These are phyloP conservation scores for Neoboletus brunneissimus DNA, from an alignment of 768 basidiomycete species.

Conservation along the genomic window DNA sequence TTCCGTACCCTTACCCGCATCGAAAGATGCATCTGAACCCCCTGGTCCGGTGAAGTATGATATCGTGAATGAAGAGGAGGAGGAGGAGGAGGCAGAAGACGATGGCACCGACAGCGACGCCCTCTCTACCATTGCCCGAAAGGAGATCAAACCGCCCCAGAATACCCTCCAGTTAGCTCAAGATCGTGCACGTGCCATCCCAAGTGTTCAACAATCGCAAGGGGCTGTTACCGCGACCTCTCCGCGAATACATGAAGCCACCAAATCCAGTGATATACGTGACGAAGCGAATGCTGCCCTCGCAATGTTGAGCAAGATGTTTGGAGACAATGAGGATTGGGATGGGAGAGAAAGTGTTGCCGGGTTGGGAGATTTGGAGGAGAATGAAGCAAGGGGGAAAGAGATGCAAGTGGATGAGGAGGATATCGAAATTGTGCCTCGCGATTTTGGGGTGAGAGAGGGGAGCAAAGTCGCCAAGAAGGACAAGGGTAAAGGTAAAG, in stretches of 20 bases:
- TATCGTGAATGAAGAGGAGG: neutral
- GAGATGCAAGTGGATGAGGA: constrained; percentile 21
- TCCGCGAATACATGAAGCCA: neutral
- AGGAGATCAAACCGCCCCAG: neutral
- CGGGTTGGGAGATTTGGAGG: constrained; percentile 43
- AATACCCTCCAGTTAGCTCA: neutral
- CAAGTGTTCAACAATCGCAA: neutral
- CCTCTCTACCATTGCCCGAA: neutral
- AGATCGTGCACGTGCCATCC: neutral
- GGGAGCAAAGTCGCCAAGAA: neutral
- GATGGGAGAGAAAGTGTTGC: constrained; percentile 56
- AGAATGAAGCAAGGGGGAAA: constrained; percentile 10
- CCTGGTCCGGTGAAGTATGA: neutral
- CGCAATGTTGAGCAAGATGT: constrained; percentile 49
- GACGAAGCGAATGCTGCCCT: constrained; percentile 18
- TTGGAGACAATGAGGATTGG: constrained; percentile 57
- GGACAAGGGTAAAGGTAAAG: constrained; percentile 24
- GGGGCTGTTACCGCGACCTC: neutral
- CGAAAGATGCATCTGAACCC: neutral
- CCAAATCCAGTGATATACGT: constrained; percentile 1
- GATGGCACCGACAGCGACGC: neutral
- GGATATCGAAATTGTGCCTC: constrained; percentile 22
- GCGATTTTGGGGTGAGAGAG: neutral
- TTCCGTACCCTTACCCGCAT: neutral
- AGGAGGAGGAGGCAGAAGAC: neutral